Evolutionary conservation across 2,329 filamentous ascomycete genomes (phyloP).

Genomic region (Chaetomiaceae sp.): DNA sequence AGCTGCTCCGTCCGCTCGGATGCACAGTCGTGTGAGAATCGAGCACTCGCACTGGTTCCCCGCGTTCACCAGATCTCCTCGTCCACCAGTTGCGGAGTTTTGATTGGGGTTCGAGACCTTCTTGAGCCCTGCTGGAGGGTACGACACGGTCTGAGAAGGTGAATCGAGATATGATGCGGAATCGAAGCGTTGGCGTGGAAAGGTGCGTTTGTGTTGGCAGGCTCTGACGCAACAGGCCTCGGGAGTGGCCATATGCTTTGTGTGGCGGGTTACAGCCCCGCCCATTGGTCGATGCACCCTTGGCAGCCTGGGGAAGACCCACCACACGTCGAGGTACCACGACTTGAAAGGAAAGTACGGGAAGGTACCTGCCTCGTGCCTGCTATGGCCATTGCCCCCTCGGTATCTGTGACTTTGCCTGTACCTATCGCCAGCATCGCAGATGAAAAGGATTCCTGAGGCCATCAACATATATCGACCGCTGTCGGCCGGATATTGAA

Average conservation of each 20-base stretch:
- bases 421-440: too few species aligned
- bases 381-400: too few species aligned
- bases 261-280: neutral
- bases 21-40: too few species aligned
- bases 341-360: too few species aligned
- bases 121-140: too few species aligned
- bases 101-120: slow-evolving; percentile 7
- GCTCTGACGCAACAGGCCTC: slow-evolving; percentile 11
- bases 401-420: too few species aligned
- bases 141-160: neutral
- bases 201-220: neutral
- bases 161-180: slow-evolving; percentile 2
- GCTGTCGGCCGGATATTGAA: too few species aligned
- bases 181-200: neutral
- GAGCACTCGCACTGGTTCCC: too few species aligned
- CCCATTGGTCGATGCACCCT: slow-evolving; percentile 1
- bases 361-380: too few species aligned
- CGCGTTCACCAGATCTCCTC: neutral
- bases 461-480: too few species aligned
- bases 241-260: slow-evolving; percentile 4
- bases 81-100: neutral
- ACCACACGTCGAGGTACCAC: neutral
- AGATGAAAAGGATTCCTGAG: too few species aligned
- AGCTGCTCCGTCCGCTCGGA: too few species aligned
- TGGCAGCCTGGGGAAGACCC: slow-evolving; percentile 11